phyloP scores from a whole-genome alignment of 805 yeast species.

The Pichia cabralensis region DNA sequence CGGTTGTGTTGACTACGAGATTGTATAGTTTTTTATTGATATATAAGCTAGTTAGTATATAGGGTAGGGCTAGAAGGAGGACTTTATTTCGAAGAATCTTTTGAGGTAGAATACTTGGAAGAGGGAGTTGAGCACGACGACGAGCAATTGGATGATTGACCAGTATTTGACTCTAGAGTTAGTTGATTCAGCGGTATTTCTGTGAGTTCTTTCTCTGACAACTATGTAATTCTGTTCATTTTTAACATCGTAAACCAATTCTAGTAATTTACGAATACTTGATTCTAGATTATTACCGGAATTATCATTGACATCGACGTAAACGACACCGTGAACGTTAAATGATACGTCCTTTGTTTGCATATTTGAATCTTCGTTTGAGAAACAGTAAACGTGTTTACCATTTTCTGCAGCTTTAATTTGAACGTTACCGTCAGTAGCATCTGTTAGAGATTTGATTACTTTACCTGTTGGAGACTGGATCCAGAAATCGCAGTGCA shows the following conservation, averaged over 20 bases:
- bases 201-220: conserved; percentile 92
- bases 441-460: conserved; percentile 38
- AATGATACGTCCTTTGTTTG: conserved; percentile 86
- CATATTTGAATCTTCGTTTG: conserved; percentile 67
- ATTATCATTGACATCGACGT: conserved; percentile 61
- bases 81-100: conserved; percentile 90
- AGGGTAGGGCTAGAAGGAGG: conserved; percentile 49
- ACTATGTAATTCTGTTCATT: conserved; percentile 90
- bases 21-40: not conserved
- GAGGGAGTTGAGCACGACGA: conserved; percentile 76
- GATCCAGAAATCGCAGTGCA: conserved; percentile 54
- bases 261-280: conserved; percentile 66
- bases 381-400: conserved; percentile 79
- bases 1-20: too few species aligned
- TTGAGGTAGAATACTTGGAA: conserved; percentile 92
- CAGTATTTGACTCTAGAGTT: conserved; percentile 97
- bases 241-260: conserved; percentile 75
- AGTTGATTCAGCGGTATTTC: conserved; percentile 97
- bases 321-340: conserved; percentile 89
- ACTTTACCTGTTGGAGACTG: conserved; percentile 36
- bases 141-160: conserved; percentile 84
- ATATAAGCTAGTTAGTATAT: not conserved
- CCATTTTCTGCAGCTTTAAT: conserved; percentile 60
- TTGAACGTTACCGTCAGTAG: conserved; percentile 74
- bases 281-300: conserved; percentile 72